A percentile compares a stretch with the other conserved stretches of the same genome.
These are phyloP conservation scores for Astrothelium macrocarpum DNA, from an alignment of 495 filamentous ascomycete species.

Conservation along the genomic window DNA sequence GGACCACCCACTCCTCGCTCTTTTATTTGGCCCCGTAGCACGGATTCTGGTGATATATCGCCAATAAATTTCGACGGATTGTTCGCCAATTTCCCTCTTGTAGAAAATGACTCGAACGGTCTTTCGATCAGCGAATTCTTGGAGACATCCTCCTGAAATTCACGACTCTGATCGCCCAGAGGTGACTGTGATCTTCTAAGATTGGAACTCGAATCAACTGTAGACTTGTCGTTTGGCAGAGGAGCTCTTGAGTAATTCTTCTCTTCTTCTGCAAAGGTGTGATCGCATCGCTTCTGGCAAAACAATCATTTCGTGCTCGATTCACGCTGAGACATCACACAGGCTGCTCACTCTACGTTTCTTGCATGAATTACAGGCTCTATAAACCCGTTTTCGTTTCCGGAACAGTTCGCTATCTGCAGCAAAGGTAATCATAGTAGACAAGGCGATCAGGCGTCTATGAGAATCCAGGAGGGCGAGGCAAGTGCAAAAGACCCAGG, in stretches of 20 bases:
- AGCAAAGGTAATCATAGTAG: conserved; percentile 29
- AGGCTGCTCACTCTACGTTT: conserved; percentile 22
- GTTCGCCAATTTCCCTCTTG: conserved; percentile 12
- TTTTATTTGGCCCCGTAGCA: conserved; percentile 20
- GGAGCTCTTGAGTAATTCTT: conserved; percentile 14
- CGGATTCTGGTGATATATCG: conserved; percentile 26
- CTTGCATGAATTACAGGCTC: conserved; percentile 27
- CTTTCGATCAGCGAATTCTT: neutral
- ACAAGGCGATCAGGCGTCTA: conserved; percentile 12
- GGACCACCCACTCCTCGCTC: conserved; percentile 15
- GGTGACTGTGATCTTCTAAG: neutral
- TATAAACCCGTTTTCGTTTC: conserved; percentile 26
- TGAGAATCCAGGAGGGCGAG: neutral
- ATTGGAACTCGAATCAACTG: neutral
- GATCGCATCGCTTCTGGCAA: conserved; percentile 25
- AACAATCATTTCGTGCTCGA: neutral
- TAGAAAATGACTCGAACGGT: conserved; percentile 14
- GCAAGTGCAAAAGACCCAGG: neutral
- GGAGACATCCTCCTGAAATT: neutral
- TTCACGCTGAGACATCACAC: neutral
- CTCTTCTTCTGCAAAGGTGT: conserved; percentile 28
- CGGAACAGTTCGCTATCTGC: conserved; percentile 27
- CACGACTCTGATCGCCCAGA: conserved; percentile 6
- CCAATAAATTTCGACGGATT: conserved; percentile 23
- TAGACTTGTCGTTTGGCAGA: neutral